Evolutionary conservation across 73 alveolate genomes (phyloP), one percentile per base, ranked within the genome.

Genomic region (Durusdinium trenchii): DNA sequence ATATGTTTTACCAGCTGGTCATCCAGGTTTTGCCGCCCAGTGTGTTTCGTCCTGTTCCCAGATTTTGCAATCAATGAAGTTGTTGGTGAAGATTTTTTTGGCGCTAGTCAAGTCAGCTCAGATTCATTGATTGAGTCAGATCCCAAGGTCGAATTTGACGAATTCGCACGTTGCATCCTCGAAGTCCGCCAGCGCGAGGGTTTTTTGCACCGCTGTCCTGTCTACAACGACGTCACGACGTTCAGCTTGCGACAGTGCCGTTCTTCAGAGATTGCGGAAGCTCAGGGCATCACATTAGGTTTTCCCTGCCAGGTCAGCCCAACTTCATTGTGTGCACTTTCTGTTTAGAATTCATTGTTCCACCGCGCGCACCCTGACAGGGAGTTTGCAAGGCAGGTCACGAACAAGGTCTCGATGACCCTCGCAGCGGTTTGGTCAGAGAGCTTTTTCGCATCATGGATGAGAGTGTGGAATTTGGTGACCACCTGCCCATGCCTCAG

Each of bases 231-330:
- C 38, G 54, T 38, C 85, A 75, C 48, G 54, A n/a, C 51, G 32
- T 75, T 40, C 51, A 75, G 85, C 85, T n/a, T 42, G 54, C 50
- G 35, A 9, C 30, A 36, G 40, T 36, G 54, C 35, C 54, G 51
- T 38, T 16, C 32, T 36, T n/a, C n/a, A n/a, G 85, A 75, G 7
- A 38, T 75, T 32, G 85, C 50, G 35, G 20, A 16, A 16, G 20
- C 85, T 42, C 38, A n/a, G 28, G 85, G 85, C 3, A 28, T 75
- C 0, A 3, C 51, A 14, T 6, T 14, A 38, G 85, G 85, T 0
- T 75, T 75, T 16, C 85, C 85, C 28, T 73, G 85, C 36, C 85
- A 73, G 85, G 85, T 28, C 85, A 73, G 85, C 32, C 45, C 82
- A 48, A 40, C 10, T 12, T 73, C 54, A 30, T 10, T 26, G 12